These are phyloP conservation scores for Daucus carota DNA, from an alignment of 129 eudicot genomes.

Conservation along the genomic window DNA sequence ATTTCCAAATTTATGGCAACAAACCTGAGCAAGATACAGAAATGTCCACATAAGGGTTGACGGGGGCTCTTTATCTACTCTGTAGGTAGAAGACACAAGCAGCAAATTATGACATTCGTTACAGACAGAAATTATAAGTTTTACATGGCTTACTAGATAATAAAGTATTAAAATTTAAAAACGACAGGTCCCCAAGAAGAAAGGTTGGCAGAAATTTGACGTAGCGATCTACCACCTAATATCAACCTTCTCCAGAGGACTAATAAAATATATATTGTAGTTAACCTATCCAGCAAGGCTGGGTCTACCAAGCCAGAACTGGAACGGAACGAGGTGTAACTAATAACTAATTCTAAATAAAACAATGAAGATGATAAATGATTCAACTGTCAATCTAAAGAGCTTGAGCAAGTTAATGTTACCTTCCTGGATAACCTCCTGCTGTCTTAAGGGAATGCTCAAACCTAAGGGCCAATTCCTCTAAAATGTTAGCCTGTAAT, in stretches of 20 bases:
- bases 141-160: background rate
- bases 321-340: background rate
- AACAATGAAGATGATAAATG: background rate
- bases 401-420: slow-evolving; percentile 5
- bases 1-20: slow-evolving; percentile 4
- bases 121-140: background rate
- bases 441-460: slow-evolving; percentile 63
- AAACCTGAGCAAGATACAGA: slow-evolving; percentile 85
- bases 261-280: background rate
- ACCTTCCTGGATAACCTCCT: slow-evolving; percentile 88
- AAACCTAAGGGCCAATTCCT: slow-evolving; percentile 62
- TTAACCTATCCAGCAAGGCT: background rate
- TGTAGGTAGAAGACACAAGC: slow-evolving; percentile 27
- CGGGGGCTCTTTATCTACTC: slow-evolving; percentile 88
- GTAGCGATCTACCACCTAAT: background rate
- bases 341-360: background rate
- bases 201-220: background rate
- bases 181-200: background rate
- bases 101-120: slow-evolving; percentile 1
- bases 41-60: slow-evolving; percentile 92
- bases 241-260: background rate
- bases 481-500: slow-evolving; percentile 69
- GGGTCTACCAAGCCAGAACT: background rate
- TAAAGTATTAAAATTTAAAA: background rate
- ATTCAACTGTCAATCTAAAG: slow-evolving; percentile 31